A percentile compares a stretch with the other conserved stretches of the same genome.
Evolutionary conservation across 2,329 filamentous ascomycete genomes (phyloP).

Genomic region (Conoideocrella luteorostrata): DNA sequence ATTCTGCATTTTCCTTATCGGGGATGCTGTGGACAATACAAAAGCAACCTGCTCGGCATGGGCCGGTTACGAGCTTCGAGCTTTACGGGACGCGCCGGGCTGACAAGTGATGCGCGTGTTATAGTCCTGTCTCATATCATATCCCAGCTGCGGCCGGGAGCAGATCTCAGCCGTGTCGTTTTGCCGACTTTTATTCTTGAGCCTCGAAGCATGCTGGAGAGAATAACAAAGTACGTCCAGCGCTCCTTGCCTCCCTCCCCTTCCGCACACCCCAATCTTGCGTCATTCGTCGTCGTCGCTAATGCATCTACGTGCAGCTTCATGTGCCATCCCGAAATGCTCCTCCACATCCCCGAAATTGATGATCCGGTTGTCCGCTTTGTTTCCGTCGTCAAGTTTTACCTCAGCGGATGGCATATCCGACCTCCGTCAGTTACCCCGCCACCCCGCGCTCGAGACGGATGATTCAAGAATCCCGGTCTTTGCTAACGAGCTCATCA

Average conservation of each 20-base stretch:
- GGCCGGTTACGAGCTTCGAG: too few relatives aligned
- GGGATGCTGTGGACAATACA: too few relatives aligned
- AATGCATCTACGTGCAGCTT: conserved; percentile 55
- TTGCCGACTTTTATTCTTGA: conserved; percentile 97
- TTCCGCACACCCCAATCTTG: too few relatives aligned
- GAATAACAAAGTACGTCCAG: conserved; percentile 83
- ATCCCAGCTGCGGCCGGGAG: conserved; percentile 89
- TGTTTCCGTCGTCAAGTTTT: conserved; percentile 94
- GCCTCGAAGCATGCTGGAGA: conserved; percentile 93
- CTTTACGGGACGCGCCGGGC: too few relatives aligned
- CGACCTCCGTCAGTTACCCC: conserved; percentile 71
- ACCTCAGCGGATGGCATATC: conserved; percentile 97
- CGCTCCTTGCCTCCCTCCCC: too few relatives aligned
- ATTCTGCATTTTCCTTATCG: too few relatives aligned
- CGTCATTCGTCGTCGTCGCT: neutral
- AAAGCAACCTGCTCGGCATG: too few relatives aligned
- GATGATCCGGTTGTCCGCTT: conserved; percentile 88
- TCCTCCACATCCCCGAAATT: conserved; percentile 79
- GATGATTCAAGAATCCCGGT: neutral
- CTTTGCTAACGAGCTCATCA: conserved; percentile 28
- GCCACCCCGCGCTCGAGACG: neutral
- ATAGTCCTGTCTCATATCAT: conserved; percentile 94
- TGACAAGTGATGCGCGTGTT: neutral
- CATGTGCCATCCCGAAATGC: conserved; percentile 97
- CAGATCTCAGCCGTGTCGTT: conserved; percentile 89